phyloP scores from a whole-genome alignment of 2,329 filamentous ascomycete genomes.

The Neoascochyta sp. region DNA sequence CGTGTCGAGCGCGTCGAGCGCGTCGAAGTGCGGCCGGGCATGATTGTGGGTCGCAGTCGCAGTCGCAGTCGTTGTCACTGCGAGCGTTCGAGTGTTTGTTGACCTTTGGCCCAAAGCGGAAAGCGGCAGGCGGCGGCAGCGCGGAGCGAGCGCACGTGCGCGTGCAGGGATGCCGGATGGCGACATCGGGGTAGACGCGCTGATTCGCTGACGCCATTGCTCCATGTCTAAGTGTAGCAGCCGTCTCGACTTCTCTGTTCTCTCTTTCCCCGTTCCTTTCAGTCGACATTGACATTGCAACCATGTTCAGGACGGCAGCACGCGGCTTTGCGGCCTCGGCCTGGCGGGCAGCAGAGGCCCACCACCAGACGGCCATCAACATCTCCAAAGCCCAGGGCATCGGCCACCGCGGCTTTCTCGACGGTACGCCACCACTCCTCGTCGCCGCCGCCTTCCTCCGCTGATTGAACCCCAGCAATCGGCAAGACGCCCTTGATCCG shows the following conservation, averaged over 20 bases:
- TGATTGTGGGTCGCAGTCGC: too few species aligned
- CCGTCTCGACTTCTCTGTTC: neutral
- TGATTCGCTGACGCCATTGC: slow-evolving; percentile 18
- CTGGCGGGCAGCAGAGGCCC: slow-evolving; percentile 51
- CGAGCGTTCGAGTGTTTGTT: too few species aligned
- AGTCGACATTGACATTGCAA: slow-evolving; percentile 4
- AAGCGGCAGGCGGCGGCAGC: slow-evolving; percentile 3
- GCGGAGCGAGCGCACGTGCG: slow-evolving; percentile 14
- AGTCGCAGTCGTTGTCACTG: slow-evolving; percentile 7
- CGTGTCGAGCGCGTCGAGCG: slow-evolving; percentile 40
- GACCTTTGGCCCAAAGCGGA: slow-evolving; percentile 8
- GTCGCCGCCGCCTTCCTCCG: neutral
- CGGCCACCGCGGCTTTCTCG: slow-evolving; percentile 69
- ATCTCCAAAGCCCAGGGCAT: slow-evolving; percentile 78
- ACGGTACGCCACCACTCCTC: too few species aligned
- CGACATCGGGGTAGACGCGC: slow-evolving; percentile 21
- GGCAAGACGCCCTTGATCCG: slow-evolving; percentile 95
- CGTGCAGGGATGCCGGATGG: slow-evolving; percentile 11
- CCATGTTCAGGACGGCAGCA: slow-evolving; percentile 67
- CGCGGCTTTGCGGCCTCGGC: slow-evolving; percentile 65
- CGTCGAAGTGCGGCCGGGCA: slow-evolving; percentile 48
- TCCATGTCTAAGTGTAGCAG: slow-evolving; percentile 2
- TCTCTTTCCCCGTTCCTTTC: slow-evolving; percentile 1
- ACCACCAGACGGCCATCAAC: slow-evolving; percentile 60
- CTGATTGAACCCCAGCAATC: slow-evolving; percentile 62